Percentiles rank a stretch among this genome's conserved stretches.
Evolutionary conservation across 805 yeast species (phyloP).

Genomic region (Schwanniomyces yamadae): DNA sequence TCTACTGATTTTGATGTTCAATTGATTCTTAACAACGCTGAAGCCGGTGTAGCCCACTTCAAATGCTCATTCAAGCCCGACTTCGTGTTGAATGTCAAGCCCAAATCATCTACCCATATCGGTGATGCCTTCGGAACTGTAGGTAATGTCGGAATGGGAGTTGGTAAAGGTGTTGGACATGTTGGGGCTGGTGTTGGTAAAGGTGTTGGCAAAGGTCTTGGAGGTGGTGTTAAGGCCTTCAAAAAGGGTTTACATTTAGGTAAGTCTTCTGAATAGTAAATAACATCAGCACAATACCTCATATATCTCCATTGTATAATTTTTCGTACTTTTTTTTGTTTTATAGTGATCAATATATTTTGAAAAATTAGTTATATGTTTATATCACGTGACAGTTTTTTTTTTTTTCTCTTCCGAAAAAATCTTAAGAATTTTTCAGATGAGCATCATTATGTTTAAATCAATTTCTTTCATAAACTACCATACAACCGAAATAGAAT

Average conservation of each 20-base stretch:
- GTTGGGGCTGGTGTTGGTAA: constrained; percentile 27
- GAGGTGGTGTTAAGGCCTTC: constrained; percentile 35
- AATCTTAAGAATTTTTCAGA: constrained; percentile 5
- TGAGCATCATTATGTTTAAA: constrained; percentile 4
- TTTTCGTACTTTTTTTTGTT: constrained; percentile 1
- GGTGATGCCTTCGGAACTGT: constrained; percentile 47
- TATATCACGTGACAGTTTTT: constrained; percentile 7
- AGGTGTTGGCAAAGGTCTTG: constrained; percentile 35
- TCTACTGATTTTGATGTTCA: constrained; percentile 53
- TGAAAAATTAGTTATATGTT: background rate
- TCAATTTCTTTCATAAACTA: background rate
- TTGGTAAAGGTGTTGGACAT: constrained; percentile 37
- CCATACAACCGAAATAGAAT: background rate
- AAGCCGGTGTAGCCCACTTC: constrained; percentile 65
- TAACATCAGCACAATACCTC: background rate
- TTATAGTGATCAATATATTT: background rate
- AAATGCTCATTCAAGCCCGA: constrained; percentile 67
- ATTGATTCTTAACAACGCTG: constrained; percentile 47
- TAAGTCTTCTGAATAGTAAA: constrained; percentile 9
- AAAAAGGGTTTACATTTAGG: constrained; percentile 39
- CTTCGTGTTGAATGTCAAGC: constrained; percentile 52
- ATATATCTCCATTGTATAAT: background rate
- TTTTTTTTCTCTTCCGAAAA: constrained; percentile 6
- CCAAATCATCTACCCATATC: constrained; percentile 31
- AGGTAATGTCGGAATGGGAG: constrained; percentile 41